Conservation (phyloP, 208 protist genomes). For the Jaenimonas drosophilae region DNA sequence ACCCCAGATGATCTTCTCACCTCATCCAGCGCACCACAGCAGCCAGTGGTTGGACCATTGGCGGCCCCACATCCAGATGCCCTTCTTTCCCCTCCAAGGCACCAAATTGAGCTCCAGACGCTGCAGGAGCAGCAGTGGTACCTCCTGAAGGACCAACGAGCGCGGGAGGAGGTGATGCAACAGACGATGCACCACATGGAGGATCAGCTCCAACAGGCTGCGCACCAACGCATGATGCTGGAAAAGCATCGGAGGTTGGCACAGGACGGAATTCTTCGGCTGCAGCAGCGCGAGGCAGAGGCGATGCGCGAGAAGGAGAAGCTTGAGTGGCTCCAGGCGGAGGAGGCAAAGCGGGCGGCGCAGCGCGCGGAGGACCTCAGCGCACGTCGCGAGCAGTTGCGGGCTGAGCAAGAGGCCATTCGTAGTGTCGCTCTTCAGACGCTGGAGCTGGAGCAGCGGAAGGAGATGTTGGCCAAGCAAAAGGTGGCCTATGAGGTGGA, state of each 20-base stretch:
- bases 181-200: constrained; percentile 22
- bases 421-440: constrained; percentile 32
- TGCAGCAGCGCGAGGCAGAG: constrained; percentile 2
- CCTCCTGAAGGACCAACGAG: constrained; percentile 15
- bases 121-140: constrained; percentile 36
- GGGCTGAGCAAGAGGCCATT: constrained; percentile 32
- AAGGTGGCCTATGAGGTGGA: constrained; percentile 29
- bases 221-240: constrained; percentile 13
- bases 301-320: constrained; percentile 9
- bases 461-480: constrained; percentile 28
- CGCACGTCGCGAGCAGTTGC: constrained; percentile 38
- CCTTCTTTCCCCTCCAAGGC: constrained; percentile 18
- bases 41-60: not conserved
- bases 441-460: constrained; percentile 58
- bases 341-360: constrained; percentile 23
- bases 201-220: constrained; percentile 19
- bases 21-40: too few relatives aligned
- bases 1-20: too few relatives aligned
- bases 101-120: constrained; percentile 52
- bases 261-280: not conserved
- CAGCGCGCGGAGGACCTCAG: constrained; percentile 29
- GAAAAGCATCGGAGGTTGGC: constrained; percentile 5
- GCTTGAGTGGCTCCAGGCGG: constrained; percentile 9
- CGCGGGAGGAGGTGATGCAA: constrained; percentile 17
- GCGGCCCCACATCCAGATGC: not conserved